These are phyloP conservation scores for Vanilla planifolia DNA, from an alignment of 106 monocot species.

Conservation along the genomic window DNA sequence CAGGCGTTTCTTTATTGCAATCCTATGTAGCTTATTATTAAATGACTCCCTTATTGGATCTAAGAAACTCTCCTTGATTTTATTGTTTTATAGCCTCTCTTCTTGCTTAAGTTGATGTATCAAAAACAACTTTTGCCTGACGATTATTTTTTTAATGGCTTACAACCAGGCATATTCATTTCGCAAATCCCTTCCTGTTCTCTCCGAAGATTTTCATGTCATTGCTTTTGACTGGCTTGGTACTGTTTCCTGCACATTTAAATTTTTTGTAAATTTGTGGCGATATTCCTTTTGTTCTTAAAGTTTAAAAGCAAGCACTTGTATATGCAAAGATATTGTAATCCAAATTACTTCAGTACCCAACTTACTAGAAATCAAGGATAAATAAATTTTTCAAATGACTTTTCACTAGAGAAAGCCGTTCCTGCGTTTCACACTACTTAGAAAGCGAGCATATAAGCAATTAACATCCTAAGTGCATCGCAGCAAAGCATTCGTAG, in stretches of 20 bases:
- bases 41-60: background rate
- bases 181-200: slow-evolving; percentile 77
- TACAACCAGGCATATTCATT: slow-evolving; percentile 86
- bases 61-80: no score
- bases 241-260: slow-evolving; percentile 20
- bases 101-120: background rate
- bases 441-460: no score
- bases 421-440: background rate
- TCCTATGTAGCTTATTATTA: background rate
- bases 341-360: no score
- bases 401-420: no score
- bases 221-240: slow-evolving; percentile 99
- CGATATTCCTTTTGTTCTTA: background rate
- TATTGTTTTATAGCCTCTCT: no score
- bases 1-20: no score
- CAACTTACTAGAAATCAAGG: no score
- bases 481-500: no score
- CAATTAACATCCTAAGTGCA: no score
- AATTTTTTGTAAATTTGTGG: background rate
- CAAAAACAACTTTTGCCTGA: background rate
- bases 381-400: no score
- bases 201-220: slow-evolving; percentile 62
- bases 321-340: no score
- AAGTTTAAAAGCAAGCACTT: background rate
- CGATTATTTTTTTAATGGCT: slow-evolving; percentile 7